Conservation (phyloP, 2,329 filamentous ascomycete genomes). For the Podosphaera leucotricha region DNA sequence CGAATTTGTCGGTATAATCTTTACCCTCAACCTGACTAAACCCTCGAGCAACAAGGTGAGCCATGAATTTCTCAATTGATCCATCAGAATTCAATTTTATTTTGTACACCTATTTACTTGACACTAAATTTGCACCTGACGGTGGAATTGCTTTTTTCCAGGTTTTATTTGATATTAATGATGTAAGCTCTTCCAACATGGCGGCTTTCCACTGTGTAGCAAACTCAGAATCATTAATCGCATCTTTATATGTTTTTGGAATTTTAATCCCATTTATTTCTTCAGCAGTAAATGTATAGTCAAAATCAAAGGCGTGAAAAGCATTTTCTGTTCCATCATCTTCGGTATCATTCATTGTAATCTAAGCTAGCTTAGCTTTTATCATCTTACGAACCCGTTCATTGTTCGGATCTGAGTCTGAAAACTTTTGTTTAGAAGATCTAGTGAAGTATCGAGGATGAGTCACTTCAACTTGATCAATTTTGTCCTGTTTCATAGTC, state of each 20-base stretch:
- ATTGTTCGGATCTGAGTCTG: background rate
- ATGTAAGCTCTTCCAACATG: background rate
- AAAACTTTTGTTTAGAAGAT: background rate
- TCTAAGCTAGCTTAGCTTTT: background rate
- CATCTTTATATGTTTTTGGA: background rate
- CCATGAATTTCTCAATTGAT: background rate
- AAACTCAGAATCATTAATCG: background rate
- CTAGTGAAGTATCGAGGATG: background rate
- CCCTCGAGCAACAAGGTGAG: background rate
- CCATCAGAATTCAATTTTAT: background rate
- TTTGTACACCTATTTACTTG: background rate
- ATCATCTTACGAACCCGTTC: background rate
- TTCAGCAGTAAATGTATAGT: background rate
- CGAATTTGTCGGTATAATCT: slow-evolving; percentile 1
- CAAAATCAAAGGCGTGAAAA: background rate
- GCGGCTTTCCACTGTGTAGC: background rate
- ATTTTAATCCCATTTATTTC: background rate
- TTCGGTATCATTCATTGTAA: background rate
- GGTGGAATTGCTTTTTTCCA: background rate
- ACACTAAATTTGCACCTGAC: background rate
- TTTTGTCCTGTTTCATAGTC: background rate
- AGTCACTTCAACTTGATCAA: background rate
- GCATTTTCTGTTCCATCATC: background rate
- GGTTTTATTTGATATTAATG: background rate
- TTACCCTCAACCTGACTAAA: background rate